phyloP scores from a whole-genome alignment of 331 rosid genomes.

The Erythrophleum ivorense region DNA sequence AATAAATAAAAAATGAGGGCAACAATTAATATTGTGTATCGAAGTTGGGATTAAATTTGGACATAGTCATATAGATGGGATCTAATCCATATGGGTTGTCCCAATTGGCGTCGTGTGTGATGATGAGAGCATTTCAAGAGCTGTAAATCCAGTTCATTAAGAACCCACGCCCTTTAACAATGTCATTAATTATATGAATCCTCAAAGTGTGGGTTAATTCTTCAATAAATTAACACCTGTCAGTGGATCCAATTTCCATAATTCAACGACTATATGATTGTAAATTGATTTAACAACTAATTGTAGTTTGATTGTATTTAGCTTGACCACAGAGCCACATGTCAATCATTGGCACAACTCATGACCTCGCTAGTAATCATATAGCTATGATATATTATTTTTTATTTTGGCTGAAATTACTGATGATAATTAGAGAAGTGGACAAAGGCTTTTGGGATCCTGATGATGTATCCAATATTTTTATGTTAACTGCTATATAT shows the following conservation, averaged over 20 bases:
- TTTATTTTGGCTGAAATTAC: constrained; percentile 9
- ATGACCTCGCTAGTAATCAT: constrained; percentile 1
- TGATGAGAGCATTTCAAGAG: constrained; percentile 34
- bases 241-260: constrained; percentile 35
- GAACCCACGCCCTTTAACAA: neutral
- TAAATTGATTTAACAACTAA: neutral
- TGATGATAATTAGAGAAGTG: neutral
- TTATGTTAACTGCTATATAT: neutral
- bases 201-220: neutral
- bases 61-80: constrained; percentile 48
- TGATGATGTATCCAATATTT: neutral
- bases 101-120: constrained; percentile 57
- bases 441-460: constrained; percentile 13
- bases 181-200: too few relatives aligned
- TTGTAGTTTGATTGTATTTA: neutral
- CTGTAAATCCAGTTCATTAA: constrained; percentile 38
- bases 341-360: constrained; percentile 38
- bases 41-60: constrained; percentile 39
- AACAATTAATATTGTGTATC: too few relatives aligned
- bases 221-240: constrained; percentile 19
- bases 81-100: constrained; percentile 65
- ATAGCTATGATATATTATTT: constrained; percentile 10
- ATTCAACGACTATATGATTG: neutral
- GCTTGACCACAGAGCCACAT: constrained; percentile 44
- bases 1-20: neutral